Conservation (phyloP, 2,329 filamentous ascomycete genomes). For the Sporothrix curviconia region DNA sequence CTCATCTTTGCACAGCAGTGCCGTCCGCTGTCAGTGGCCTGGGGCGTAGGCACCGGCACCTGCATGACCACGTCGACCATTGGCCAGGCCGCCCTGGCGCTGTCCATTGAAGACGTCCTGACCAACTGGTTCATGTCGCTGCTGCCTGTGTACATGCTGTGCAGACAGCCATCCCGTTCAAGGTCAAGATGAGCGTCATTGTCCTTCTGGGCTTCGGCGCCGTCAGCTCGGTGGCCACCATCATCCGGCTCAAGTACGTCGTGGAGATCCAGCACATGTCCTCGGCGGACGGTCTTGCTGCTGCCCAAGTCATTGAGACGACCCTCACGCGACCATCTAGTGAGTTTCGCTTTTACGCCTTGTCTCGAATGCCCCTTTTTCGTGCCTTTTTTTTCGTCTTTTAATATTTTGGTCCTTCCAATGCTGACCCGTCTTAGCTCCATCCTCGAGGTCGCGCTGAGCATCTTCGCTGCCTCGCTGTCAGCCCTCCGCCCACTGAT, state of each 20-base stretch:
- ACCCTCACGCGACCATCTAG: neutral
- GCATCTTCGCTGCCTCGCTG: constrained; percentile 10
- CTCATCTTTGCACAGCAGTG: constrained; percentile 12
- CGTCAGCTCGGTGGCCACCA: constrained; percentile 2
- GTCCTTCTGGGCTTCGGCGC: constrained; percentile 7
- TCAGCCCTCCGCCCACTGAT: constrained; percentile 7
- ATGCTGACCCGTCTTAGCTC: too few relatives aligned
- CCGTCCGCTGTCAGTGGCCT: constrained; percentile 9
- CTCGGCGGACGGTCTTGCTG: neutral
- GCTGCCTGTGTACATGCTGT: constrained; percentile 6
- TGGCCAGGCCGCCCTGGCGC: constrained; percentile 6
- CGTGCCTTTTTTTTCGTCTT: too few relatives aligned
- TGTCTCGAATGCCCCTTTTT: too few relatives aligned
- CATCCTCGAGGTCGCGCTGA: constrained; percentile 10
- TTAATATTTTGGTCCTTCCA: too few relatives aligned
- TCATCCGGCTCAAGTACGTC: constrained; percentile 5
- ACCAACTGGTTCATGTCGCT: constrained; percentile 9
- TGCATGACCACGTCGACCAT: constrained; percentile 9
- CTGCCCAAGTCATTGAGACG: neutral
- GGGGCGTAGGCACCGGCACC: constrained; percentile 9
- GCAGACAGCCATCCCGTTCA: constrained; percentile 7
- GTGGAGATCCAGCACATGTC: neutral
- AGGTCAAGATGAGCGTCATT: constrained; percentile 4
- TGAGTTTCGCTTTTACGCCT: too few relatives aligned
- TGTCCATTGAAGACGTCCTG: constrained; percentile 12